Evolutionary conservation across 2,329 filamentous ascomycete species (phyloP).

Genomic region (Raffaelea albimanens): DNA sequence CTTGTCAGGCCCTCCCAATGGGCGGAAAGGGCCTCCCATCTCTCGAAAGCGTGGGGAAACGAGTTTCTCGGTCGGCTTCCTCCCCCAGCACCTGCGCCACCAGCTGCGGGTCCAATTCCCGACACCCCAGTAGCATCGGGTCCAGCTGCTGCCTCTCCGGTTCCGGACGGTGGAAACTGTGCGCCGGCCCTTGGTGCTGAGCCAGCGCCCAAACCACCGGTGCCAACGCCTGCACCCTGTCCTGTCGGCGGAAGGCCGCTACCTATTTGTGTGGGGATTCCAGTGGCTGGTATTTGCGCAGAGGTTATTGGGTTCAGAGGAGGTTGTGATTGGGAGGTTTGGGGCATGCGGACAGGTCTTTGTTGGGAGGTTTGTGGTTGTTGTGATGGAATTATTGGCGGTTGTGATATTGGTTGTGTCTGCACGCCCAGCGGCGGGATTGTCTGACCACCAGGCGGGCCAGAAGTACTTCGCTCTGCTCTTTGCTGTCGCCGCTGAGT

Average conservation of each 20-base stretch:
- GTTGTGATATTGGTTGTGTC: conserved; percentile 7
- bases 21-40: conserved; percentile 93
- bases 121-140: not conserved
- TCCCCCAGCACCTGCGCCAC: conserved; percentile 14
- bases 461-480: conserved; percentile 15
- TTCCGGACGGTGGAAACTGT: not conserved
- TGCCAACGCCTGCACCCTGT: not conserved
- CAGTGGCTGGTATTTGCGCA: not conserved
- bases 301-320: not conserved
- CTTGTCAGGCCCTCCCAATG: conserved; percentile 97
- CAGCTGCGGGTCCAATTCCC: not conserved
- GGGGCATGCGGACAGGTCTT: conserved; percentile 1
- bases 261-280: too few relatives aligned
- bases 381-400: conserved; percentile 5
- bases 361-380: conserved; percentile 6
- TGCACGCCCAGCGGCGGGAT: conserved; percentile 2
- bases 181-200: too few relatives aligned
- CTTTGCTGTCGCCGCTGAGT: conserved; percentile 24
- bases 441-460: conserved; percentile 5
- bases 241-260: not conserved
- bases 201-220: not conserved
- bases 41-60: conserved; percentile 94
- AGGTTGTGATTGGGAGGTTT: not conserved
- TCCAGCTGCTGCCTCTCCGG: conserved; percentile 10
- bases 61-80: conserved; percentile 48